phyloP scores from a whole-genome alignment of 2,329 filamentous ascomycete genomes.

The Colletotrichum sp. region DNA sequence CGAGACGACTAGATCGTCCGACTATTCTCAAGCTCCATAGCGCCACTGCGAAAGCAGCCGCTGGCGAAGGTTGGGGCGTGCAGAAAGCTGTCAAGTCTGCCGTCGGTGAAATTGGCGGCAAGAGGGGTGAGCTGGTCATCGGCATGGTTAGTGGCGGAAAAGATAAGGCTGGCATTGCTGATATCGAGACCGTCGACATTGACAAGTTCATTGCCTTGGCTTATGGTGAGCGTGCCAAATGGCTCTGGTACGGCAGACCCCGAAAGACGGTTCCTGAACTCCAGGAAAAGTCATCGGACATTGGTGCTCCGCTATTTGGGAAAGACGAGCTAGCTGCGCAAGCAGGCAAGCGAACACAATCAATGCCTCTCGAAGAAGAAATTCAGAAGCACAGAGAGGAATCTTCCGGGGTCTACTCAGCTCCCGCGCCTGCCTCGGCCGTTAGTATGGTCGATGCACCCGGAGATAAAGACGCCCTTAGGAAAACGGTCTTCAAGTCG shows the following conservation, averaged over 20 bases:
- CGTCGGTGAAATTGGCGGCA: constrained; percentile 90
- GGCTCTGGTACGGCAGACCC: constrained; percentile 93
- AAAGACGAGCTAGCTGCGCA: constrained; percentile 54
- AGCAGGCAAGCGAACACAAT: constrained; percentile 55
- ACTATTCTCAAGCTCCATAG: constrained; percentile 83
- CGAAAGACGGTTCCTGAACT: constrained; percentile 63
- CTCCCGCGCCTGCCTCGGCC: constrained; percentile 48
- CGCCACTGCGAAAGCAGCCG: constrained; percentile 87
- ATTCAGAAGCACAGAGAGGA: constrained; percentile 50
- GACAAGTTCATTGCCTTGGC: constrained; percentile 81
- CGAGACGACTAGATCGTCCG: constrained; percentile 79
- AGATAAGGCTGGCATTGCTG: constrained; percentile 88
- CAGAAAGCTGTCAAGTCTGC: constrained; percentile 94
- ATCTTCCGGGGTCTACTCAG: constrained; percentile 45
- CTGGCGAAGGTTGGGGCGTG: constrained; percentile 89
- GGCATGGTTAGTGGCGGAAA: constrained; percentile 83
- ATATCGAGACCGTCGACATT: constrained; percentile 90
- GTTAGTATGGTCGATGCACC: constrained; percentile 52
- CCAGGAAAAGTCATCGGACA: constrained; percentile 52
- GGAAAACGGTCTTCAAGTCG: constrained; percentile 76
- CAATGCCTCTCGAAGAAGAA: constrained; percentile 59
- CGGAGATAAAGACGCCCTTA: constrained; percentile 61
- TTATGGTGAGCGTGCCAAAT: constrained; percentile 84
- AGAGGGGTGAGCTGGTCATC: constrained; percentile 92
- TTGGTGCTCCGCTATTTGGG: constrained; percentile 55